Evolutionary conservation across 352 stramenopile species (phyloP).

Genomic region (Pythium guiyangense): DNA sequence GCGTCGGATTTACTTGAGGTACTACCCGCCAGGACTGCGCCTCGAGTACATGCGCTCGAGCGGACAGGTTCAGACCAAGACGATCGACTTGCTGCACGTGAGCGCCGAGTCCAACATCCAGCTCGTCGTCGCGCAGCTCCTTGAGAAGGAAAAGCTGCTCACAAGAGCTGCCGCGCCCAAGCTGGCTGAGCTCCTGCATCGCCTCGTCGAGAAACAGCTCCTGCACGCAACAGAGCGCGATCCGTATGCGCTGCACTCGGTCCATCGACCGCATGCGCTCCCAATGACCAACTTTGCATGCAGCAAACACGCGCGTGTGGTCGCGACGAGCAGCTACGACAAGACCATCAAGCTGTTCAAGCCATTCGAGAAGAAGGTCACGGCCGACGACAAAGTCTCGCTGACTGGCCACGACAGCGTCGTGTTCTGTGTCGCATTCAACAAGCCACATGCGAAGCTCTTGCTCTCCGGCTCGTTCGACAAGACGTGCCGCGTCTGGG

Average conservation of each 20-base stretch:
- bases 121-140: slow-evolving; percentile 38
- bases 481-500: slow-evolving; percentile 73
- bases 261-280: slow-evolving; percentile 46
- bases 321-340: slow-evolving; percentile 72
- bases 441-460: slow-evolving; percentile 37
- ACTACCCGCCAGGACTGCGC: slow-evolving; percentile 64
- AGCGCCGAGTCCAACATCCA: slow-evolving; percentile 68
- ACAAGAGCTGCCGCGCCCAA: slow-evolving; percentile 34
- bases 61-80: slow-evolving; percentile 43
- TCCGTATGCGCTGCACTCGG: slow-evolving; percentile 27
- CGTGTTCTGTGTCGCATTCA: slow-evolving; percentile 67
- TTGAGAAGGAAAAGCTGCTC: slow-evolving; percentile 57
- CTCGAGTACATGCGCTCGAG: slow-evolving; percentile 54
- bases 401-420: slow-evolving; percentile 57
- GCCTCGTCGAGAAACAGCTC: slow-evolving; percentile 65
- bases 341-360: slow-evolving; percentile 58
- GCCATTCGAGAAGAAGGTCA: slow-evolving; percentile 27
- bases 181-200: slow-evolving; percentile 58
- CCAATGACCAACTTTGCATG: slow-evolving; percentile 74
- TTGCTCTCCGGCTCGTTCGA: slow-evolving; percentile 75
- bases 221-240: slow-evolving; percentile 20
- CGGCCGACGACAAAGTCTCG: slow-evolving; percentile 21
- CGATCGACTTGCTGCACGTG: slow-evolving; percentile 60
- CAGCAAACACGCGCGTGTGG: slow-evolving; percentile 54
- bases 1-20: slow-evolving; percentile 58